phyloP scores from a whole-genome alignment of 495 filamentous ascomycete genomes.

The Diplogelasinospora grovesii region DNA sequence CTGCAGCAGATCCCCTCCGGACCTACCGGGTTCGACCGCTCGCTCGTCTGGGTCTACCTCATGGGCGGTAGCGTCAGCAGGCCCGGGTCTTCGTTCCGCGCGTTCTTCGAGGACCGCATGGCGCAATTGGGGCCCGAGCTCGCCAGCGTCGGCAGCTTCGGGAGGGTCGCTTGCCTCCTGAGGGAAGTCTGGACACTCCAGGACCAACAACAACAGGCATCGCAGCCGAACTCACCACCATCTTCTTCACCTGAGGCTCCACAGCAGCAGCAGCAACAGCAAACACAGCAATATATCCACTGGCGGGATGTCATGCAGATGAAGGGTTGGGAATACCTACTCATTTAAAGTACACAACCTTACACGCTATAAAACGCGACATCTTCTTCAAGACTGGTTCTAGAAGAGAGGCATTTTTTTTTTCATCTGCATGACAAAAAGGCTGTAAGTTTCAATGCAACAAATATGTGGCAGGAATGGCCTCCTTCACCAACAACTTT shows the following conservation, averaged over 20 bases:
- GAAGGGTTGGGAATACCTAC: slow-evolving; percentile 85
- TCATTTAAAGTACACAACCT: slow-evolving; percentile 57
- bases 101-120: slow-evolving; percentile 65
- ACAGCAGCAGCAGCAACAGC: no score
- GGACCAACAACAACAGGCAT: slow-evolving; percentile 53
- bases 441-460: slow-evolving; percentile 1
- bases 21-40: slow-evolving; percentile 76
- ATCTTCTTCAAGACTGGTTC: slow-evolving; percentile 31
- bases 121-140: slow-evolving; percentile 65
- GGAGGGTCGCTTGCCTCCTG: slow-evolving; percentile 70
- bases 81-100: slow-evolving; percentile 63
- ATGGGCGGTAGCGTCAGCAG: slow-evolving; percentile 72
- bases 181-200: slow-evolving; percentile 74
- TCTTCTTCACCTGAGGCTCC: slow-evolving; percentile 36
- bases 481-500: slow-evolving; percentile 9
- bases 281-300: slow-evolving; percentile 67
- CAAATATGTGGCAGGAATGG: slow-evolving; percentile 18
- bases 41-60: slow-evolving; percentile 87
- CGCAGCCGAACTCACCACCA: slow-evolving; percentile 32
- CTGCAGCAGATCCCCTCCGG: slow-evolving; percentile 78
- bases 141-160: slow-evolving; percentile 73
- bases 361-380: slow-evolving; percentile 3
- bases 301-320: slow-evolving; percentile 94
- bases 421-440: slow-evolving; percentile 27
- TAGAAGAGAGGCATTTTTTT: slow-evolving; percentile 25